These are phyloP conservation scores for Ceratocystis ficicola DNA, from an alignment of 2,329 filamentous ascomycete genomes.

Conservation along the genomic window DNA sequence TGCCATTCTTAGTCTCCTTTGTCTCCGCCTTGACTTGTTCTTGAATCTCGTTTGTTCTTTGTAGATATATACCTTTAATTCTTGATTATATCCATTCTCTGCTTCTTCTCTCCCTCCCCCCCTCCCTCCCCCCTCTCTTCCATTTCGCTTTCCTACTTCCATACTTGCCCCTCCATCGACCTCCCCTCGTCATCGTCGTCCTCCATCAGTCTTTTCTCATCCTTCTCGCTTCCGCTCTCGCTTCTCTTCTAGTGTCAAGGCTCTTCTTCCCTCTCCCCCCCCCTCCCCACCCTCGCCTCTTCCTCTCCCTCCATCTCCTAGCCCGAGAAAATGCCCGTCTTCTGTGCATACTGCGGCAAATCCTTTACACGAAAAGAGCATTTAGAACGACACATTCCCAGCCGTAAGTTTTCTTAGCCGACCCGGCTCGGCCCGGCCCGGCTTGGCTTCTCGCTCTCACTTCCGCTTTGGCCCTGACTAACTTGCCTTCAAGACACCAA, in stretches of 20 bases:
- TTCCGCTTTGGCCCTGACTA: slow-evolving; percentile 18
- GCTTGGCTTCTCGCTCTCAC: background rate
- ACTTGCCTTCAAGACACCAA: slow-evolving; percentile 37
- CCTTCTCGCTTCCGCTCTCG: background rate
- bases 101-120: background rate
- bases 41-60: background rate
- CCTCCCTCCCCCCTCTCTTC: background rate
- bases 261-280: background rate
- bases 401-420: slow-evolving; percentile 32
- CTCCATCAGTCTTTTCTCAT: background rate
- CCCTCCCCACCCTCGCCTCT: background rate
- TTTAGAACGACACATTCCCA: slow-evolving; percentile 43
- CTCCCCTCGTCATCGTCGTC: background rate
- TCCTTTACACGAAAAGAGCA: slow-evolving; percentile 45
- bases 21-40: background rate
- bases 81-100: background rate
- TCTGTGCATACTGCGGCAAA: slow-evolving; percentile 44
- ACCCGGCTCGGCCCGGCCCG: background rate
- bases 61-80: slow-evolving; percentile 1
- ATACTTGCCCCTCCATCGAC: no score
- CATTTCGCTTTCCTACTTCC: background rate
- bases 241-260: background rate
- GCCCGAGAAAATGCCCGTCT: slow-evolving; percentile 29
- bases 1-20: background rate
- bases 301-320: background rate